Percentiles rank a stretch among this genome's conserved stretches.
These are phyloP conservation scores for Edaphochlamys debaryana DNA, from an alignment of 139 green algal species.

Conservation along the genomic window DNA sequence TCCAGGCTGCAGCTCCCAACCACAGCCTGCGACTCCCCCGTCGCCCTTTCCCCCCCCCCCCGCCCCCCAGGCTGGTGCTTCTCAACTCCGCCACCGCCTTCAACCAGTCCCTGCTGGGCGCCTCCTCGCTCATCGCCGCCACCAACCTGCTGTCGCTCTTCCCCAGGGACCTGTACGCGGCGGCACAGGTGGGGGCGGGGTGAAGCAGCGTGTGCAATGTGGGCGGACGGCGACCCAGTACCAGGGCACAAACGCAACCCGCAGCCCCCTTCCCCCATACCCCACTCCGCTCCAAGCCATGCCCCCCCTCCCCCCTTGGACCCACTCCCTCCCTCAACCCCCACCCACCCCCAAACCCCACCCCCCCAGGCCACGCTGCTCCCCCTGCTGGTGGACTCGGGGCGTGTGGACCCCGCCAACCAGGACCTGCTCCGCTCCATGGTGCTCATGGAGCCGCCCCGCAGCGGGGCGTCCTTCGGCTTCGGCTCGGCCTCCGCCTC, in stretches of 20 bases:
- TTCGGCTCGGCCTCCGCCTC: not conserved
- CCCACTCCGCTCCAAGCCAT: too few species aligned
- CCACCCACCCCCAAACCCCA: too few species aligned
- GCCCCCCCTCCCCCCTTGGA: too few species aligned
- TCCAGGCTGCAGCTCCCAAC: too few species aligned
- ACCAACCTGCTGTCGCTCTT: constrained; percentile 82
- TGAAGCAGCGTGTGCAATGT: not conserved
- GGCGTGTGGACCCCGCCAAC: constrained; percentile 53
- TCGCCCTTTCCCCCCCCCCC: not conserved
- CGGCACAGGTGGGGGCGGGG: constrained; percentile 56
- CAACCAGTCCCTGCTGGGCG: constrained; percentile 51
- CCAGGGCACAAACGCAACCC: too few species aligned
- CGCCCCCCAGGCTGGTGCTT: constrained; percentile 62
- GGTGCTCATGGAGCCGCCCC: constrained; percentile 56
- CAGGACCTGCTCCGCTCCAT: constrained; percentile 53
- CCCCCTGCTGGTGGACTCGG: constrained; percentile 76
- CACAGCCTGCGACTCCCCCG: too few species aligned
- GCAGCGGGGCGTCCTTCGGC: constrained; percentile 9
- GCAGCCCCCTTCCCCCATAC: too few species aligned
- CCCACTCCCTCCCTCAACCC: too few species aligned
- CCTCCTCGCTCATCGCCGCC: constrained; percentile 60
- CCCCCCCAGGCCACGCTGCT: constrained; percentile 75
- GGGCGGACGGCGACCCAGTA: too few species aligned
- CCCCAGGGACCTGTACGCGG: constrained; percentile 68
- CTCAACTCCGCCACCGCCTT: constrained; percentile 77